Evolutionary conservation across 2,329 filamentous ascomycete genomes (phyloP), one percentile per base, ranked within the genome.

Genomic region (Herpomyces periplanetae): DNA sequence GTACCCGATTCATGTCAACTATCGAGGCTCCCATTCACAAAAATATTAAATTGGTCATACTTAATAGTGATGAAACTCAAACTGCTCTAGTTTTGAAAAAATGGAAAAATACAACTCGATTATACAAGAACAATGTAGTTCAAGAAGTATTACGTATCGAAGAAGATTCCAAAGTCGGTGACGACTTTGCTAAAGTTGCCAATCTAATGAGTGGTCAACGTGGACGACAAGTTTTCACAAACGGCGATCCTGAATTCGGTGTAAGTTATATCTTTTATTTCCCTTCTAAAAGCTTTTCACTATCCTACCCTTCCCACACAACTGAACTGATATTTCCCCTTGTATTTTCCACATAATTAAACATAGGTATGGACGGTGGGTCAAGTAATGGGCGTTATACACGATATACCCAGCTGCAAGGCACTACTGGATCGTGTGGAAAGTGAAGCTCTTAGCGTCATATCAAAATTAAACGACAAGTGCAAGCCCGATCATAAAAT

Each of bases 1-100:
- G 80, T 22, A 96, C 80, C 5, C 50, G 80, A 16, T 96, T 91
- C 45, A 84, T 96, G 66, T 75, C 64, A 44, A 91, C 80, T 0
- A 48, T 75, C 17, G 80, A 91, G 41, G 60, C 73, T 8, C 80
- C 80, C 1, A 65, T 96, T 26, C 80, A 96, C 42, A 37, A 55
- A 18, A 85, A 85, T 28, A 69, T 96, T 45, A 96, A 96, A 50
- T 50, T 84, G 38, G 50, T 64, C 28, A 96, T 96, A 32, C 71
- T 88, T 19, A 50, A 56, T 21, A 65, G 73, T 1, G 50, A 69
- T 26, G 80, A 96, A 47, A 71, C 64, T 10, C 69, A 91, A 38
- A 96, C 80, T 0, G 57, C 71, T 27, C 49, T 96, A 20, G 55
- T 96, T 10, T 45, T 96, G 33, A 46, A 75, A 20, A 50, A 73